Evolutionary conservation across 768 basidiomycete genomes (phyloP).

Genomic region (Boletus reticuloceps): DNA sequence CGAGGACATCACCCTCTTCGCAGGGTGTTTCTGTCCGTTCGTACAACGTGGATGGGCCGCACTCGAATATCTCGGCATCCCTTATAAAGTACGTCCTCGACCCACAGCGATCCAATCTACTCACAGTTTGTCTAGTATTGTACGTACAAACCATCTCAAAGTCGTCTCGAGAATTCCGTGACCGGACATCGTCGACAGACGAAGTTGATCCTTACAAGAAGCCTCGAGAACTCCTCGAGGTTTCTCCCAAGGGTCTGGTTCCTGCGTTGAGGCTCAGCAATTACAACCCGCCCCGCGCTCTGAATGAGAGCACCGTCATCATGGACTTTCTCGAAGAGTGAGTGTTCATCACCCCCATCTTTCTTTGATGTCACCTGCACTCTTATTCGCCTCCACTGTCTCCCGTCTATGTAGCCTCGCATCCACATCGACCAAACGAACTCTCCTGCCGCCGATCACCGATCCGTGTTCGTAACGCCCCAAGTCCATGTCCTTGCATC

Average conservation of each 20-base stretch:
- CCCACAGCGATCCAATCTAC: not conserved
- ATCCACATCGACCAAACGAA: conserved; percentile 42
- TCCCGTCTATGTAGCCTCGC: conserved; percentile 41
- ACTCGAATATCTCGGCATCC: conserved; percentile 65
- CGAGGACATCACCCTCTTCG: conserved; percentile 64
- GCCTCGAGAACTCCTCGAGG: conserved; percentile 71
- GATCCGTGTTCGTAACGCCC: conserved; percentile 54
- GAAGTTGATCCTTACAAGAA: conserved; percentile 86
- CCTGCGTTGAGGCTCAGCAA: conserved; percentile 61
- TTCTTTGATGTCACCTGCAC: no score
- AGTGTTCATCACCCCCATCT: conserved; percentile 12
- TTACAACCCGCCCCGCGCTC: conserved; percentile 52
- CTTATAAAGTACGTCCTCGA: conserved; percentile 57
- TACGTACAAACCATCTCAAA: conserved; percentile 19
- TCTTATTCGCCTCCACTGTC: not conserved
- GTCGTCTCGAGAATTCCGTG: not conserved
- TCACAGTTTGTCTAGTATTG: conserved; percentile 33
- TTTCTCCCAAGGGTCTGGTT: conserved; percentile 82
- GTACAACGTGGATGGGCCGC: conserved; percentile 81
- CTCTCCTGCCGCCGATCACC: conserved; percentile 53
- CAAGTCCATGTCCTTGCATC: not conserved
- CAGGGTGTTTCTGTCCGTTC: conserved; percentile 76
- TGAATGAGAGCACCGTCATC: conserved; percentile 81
- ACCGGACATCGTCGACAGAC: conserved; percentile 37
- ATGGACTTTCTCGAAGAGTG: conserved; percentile 79